Base-by-base conservation (phyloP, 495 filamentous ascomycete species). In the Aspergillus funiculosus region DNA sequence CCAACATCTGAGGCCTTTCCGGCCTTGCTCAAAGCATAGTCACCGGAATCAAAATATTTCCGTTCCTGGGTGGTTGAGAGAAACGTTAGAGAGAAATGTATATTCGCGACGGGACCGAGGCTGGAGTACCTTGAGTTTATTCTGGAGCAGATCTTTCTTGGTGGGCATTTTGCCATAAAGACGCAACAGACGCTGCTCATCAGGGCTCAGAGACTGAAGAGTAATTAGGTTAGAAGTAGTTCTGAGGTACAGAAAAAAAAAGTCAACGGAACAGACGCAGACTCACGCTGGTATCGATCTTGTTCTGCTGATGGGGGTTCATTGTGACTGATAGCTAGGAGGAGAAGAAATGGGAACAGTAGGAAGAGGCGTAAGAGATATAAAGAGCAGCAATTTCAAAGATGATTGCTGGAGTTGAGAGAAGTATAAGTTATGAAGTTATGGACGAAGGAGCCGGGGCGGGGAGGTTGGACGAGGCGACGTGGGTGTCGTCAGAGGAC, bases 11-110 rank as follows among this genome's bases (percentile, higher is more conserved):
- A 86, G 62, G 89, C 89, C 69, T 97, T 98, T 64, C 94, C 92
- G 34, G 92, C 94, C 75, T 98, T 97, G 67, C 85, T 91, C 70
- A 97, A 85, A 59, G 92, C 94, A 53, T 97, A 97, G 70, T 97
- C 91, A 57, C 91, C 91, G 41, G 83, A 89, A 75, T 98, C 92
- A 67, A 98, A 98, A 72, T 96, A 98, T 74, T 97, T 98, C 68
- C 94, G 90, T 64, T 95, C 90, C 79, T 95, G 43, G n/a, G 38
- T 29, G 51, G 13, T 14, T 10, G 14, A 34, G 24, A 29, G 34
- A 4, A 22, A 11, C 22, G 46, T 48, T 52, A 45, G 21, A 29
- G 9, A 22, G 19, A 27, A 51, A 41, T 36, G 32, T 17, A 6
- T n/a, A 15, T 11, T 18, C 36, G 30, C 26, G 21, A 24, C 19